Percentiles rank a stretch among this genome's conserved stretches.
Conservation (phyloP, 2,329 filamentous ascomycete species). For the Pleomassaria siparia region DNA sequence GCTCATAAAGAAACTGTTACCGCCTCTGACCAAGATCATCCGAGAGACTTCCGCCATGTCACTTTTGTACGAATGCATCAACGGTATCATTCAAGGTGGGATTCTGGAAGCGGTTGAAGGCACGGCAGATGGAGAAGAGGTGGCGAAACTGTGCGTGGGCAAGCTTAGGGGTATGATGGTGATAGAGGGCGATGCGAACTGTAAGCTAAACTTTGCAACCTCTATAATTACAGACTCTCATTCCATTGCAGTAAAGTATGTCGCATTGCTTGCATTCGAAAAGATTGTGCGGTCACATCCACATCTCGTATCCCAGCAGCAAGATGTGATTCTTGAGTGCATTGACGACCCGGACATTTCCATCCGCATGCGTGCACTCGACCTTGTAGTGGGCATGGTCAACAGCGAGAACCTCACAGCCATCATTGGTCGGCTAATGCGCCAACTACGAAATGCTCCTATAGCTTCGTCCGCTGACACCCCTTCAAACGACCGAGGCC, state of each 20-base stretch:
- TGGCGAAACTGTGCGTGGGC: conserved; percentile 86
- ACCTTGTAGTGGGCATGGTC: conserved; percentile 92
- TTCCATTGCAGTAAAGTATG: conserved; percentile 78
- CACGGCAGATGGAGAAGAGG: conserved; percentile 80
- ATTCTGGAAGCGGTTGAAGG: conserved; percentile 84
- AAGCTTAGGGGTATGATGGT: conserved; percentile 95
- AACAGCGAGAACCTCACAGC: conserved; percentile 79
- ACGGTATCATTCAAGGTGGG: conserved; percentile 95
- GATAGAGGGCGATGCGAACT: conserved; percentile 88
- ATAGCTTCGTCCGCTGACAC: conserved; percentile 53
- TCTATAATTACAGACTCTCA: conserved; percentile 15
- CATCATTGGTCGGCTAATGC: conserved; percentile 84
- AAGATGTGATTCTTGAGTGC: conserved; percentile 94
- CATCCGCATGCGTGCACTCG: conserved; percentile 88
- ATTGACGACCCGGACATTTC: conserved; percentile 96
- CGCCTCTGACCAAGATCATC: conserved; percentile 89
- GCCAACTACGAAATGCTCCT: conserved; percentile 72
- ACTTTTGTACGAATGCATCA: conserved; percentile 97
- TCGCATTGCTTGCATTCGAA: conserved; percentile 91
- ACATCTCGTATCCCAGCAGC: conserved; percentile 83
- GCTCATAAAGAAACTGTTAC: conserved; percentile 85
- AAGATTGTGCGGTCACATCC: conserved; percentile 90
- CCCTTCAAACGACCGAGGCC: conserved; percentile 50
- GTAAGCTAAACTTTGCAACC: conserved; percentile 55
- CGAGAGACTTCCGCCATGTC: conserved; percentile 97